Evolutionary conservation across 176 grass and related monocot genomes (phyloP).

Genomic region (Lolium rigidum): DNA sequence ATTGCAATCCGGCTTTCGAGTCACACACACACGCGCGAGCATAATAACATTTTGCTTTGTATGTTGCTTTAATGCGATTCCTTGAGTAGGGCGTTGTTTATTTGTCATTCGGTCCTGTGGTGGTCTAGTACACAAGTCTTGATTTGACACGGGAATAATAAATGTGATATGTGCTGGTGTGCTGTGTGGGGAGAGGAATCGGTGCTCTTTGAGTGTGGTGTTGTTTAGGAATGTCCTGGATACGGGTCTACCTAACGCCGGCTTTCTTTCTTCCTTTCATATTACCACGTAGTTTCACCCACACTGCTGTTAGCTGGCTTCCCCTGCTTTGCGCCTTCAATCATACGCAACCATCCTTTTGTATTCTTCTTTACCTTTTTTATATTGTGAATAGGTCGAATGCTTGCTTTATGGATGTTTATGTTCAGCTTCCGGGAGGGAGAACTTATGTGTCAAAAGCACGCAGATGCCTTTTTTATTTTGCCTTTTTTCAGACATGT

Average conservation of each 20-base stretch:
- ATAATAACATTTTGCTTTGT: background rate
- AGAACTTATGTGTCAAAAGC: conserved; percentile 24
- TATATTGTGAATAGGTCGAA: conserved; percentile 24
- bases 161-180: conserved; percentile 43
- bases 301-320: conserved; percentile 36
- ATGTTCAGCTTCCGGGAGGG: background rate
- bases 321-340: conserved; percentile 33
- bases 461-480: conserved; percentile 1
- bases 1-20: background rate
- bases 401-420: conserved; percentile 39
- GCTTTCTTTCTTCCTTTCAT: conserved; percentile 31
- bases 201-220: conserved; percentile 56
- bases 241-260: conserved; percentile 44
- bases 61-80: conserved; percentile 22
- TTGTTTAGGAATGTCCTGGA: conserved; percentile 53
- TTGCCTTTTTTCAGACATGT: background rate
- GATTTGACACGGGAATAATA: conserved; percentile 26
- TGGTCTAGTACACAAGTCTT: background rate
- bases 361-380: background rate
- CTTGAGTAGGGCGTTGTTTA: conserved; percentile 16
- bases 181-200: conserved; percentile 36
- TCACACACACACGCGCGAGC: background rate
- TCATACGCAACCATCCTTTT: conserved; percentile 37
- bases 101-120: background rate
- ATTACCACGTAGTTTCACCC: conserved; percentile 42